phyloP scores from a whole-genome alignment of 2,329 filamentous ascomycete species.

The Fusarium sarcochroum region DNA sequence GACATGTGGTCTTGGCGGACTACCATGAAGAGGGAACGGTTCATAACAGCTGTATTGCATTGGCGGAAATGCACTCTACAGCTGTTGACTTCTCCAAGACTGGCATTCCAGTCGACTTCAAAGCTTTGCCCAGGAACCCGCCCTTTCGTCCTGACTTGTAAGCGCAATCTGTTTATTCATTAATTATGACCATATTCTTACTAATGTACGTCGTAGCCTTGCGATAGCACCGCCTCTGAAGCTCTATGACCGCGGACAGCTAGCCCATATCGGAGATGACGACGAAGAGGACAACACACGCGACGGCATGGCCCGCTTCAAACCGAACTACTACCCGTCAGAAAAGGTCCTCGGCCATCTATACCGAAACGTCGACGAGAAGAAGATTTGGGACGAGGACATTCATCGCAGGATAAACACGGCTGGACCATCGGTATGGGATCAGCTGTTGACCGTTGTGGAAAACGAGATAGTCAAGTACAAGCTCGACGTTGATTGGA shows the following conservation, averaged over 20 bases:
- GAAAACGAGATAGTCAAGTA: constrained; percentile 35
- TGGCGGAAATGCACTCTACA: constrained; percentile 77
- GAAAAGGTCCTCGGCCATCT: constrained; percentile 77
- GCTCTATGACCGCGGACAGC: constrained; percentile 61
- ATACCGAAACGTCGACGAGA: constrained; percentile 81
- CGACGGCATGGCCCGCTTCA: constrained; percentile 59
- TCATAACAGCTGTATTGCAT: constrained; percentile 63
- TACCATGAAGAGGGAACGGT: constrained; percentile 65
- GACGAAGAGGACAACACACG: constrained; percentile 58
- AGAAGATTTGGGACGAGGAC: constrained; percentile 71
- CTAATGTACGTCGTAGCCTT: constrained; percentile 53
- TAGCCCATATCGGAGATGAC: constrained; percentile 47
- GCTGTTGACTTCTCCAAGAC: constrained; percentile 85
- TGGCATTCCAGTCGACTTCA: constrained; percentile 70
- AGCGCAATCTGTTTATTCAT: constrained; percentile 43
- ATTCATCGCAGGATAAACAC: constrained; percentile 53
- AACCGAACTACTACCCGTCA: constrained; percentile 74
- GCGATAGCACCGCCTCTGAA: constrained; percentile 61
- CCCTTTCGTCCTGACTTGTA: constrained; percentile 69
- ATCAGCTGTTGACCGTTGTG: constrained; percentile 54
- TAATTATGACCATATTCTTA: too few species aligned
- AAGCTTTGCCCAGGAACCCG: constrained; percentile 57
- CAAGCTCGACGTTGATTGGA: constrained; percentile 53
- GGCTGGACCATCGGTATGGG: constrained; percentile 59
- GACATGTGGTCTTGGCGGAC: constrained; percentile 76